Base-by-base conservation (phyloP, 2,329 filamentous ascomycete genomes). In the Aureobasidium mangrovei region DNA sequence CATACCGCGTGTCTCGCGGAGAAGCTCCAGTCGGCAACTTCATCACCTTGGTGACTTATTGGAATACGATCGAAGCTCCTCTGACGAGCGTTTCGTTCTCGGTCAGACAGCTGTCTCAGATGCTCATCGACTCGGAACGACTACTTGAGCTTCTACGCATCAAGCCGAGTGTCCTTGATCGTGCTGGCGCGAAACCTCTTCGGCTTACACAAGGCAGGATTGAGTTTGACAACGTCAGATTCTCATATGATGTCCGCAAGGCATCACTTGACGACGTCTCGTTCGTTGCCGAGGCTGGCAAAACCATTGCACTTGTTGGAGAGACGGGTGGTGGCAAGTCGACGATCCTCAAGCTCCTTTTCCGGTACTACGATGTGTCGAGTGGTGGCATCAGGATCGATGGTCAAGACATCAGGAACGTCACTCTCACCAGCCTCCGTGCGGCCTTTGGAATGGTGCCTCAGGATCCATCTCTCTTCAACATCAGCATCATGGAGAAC, bases 41-140 rank as follows among this genome's bases (percentile, higher is more conserved):
- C 57, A 78, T 86, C 4, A 82, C 82, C 18, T 67, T 88, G 28
- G 71, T 84, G 12, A 76, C 79, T 33, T 87, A 86, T 65, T 88
- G 84, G 84, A 56, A 62, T 18, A 67, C 67, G 0, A 69, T 75
- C 60, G 70, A 72, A 54, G 64, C 62, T 3, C 78, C 79, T 5
- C 66, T 82, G 3, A 69, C 71, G n/a, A 70, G 72, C 9, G 70
- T 83, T 39, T 73, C 74, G 0, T 74, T 70, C 59, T 75, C 74
- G 29, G 75, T 77, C 55, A 70, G 71, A 26, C 70, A 71, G 44
- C 67, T 81, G 31, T 71, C 74, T 3, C 68, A 70, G 24, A 76
- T 80, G 45, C 68, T 88, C 28, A 78, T 86, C 36, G 81, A 86
- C 61, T 81, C 83, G 0, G 84, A 88, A 61, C 75, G 80, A 3